Evolutionary conservation across 164 flowering plant genomes (phyloP).

Genomic region (Aristolochia contorta): DNA sequence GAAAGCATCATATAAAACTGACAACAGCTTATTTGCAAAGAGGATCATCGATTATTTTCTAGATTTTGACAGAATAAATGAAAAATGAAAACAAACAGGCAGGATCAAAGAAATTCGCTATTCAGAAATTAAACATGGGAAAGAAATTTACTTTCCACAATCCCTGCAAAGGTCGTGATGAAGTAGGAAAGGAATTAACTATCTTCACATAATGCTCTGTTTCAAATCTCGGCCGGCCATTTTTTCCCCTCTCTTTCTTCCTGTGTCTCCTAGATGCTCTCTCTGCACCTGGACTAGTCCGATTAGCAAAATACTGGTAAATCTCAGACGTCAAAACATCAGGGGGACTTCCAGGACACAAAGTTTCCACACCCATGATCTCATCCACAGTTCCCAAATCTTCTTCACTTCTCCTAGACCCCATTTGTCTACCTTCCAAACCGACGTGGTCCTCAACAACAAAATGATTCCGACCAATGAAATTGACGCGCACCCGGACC

Average conservation of each 20-base stretch:
- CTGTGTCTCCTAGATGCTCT: constrained; percentile 54
- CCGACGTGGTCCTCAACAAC: constrained; percentile 52
- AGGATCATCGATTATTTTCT: too few species aligned
- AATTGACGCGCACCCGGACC: constrained; percentile 50
- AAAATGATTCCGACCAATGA: constrained; percentile 57
- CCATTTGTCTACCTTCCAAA: constrained; percentile 9
- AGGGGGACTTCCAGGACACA: constrained; percentile 30
- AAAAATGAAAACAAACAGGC: neutral
- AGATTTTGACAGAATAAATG: too few species aligned
- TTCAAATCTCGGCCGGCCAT: constrained; percentile 52
- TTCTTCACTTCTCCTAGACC: constrained; percentile 21
- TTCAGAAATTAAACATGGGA: neutral
- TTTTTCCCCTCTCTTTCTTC: constrained; percentile 54
- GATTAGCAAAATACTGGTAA: constrained; percentile 70
- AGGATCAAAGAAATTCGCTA: too few species aligned
- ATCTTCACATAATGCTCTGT: constrained; percentile 76
- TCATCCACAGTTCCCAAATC: constrained; percentile 22
- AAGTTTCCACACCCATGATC: constrained; percentile 18
- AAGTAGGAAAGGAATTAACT: constrained; percentile 55
- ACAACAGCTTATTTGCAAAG: too few species aligned
- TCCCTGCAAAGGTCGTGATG: constrained; percentile 72
- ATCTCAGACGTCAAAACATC: constrained; percentile 52
- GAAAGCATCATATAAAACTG: too few species aligned
- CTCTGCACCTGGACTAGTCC: constrained; percentile 58
- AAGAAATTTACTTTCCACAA: constrained; percentile 64